Percentiles rank a stretch among this genome's conserved stretches.
These are phyloP conservation scores for Melaleuca alternifolia DNA, from an alignment of 345 rosid genomes.

Conservation along the genomic window DNA sequence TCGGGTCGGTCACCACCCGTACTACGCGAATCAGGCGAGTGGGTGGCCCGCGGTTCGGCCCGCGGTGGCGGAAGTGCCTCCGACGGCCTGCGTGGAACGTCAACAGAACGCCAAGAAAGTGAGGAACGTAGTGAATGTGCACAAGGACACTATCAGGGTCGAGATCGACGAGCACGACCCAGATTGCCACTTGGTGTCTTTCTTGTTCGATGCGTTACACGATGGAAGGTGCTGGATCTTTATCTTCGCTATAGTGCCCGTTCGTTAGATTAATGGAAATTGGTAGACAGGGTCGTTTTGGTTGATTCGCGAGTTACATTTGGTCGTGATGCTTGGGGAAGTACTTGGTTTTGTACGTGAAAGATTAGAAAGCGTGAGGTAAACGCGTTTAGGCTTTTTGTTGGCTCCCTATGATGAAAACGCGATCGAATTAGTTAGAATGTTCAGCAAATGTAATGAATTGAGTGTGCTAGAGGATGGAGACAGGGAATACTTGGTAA, in stretches of 20 bases:
- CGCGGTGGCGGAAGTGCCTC: background rate
- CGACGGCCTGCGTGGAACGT: conserved; percentile 50
- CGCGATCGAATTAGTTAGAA: background rate
- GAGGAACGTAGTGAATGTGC: conserved; percentile 83
- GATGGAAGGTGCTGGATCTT: conserved; percentile 61
- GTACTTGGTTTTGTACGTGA: background rate
- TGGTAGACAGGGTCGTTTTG: background rate
- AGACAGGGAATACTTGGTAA: background rate
- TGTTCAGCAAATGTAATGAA: background rate
- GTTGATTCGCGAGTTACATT: background rate
- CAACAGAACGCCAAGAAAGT: conserved; percentile 87
- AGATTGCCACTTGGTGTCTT: conserved; percentile 66
- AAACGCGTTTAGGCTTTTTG: background rate
- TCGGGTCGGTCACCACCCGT: conserved; percentile 41
- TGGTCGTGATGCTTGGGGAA: background rate
- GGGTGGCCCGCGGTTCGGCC: conserved; percentile 30
- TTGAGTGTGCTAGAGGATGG: background rate
- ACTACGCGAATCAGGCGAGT: conserved; percentile 31
- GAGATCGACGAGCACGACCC: conserved; percentile 59
- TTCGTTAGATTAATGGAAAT: background rate
- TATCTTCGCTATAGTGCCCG: background rate
- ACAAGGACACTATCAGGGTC: conserved; percentile 64
- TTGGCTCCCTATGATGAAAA: background rate
- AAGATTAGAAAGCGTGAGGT: background rate
- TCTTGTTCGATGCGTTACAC: conserved; percentile 74